Conservation (phyloP, 2,329 filamentous ascomycete species). For the Cercospora sp. region DNA sequence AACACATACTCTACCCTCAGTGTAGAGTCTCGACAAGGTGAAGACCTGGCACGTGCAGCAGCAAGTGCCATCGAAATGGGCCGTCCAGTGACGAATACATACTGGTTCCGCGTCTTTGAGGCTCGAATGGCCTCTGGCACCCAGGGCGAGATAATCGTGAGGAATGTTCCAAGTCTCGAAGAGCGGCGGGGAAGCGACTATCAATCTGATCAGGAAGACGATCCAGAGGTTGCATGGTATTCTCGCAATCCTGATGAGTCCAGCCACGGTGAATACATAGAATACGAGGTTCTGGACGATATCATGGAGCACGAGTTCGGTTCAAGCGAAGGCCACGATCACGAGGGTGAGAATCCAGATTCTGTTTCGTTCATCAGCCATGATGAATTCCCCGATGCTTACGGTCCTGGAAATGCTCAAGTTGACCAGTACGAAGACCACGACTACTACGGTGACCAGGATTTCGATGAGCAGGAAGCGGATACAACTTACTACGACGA, state of each 20-base stretch:
- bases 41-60: neutral
- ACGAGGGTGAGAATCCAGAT: neutral
- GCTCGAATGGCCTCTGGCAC: neutral
- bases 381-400: neutral
- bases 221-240: neutral
- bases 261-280: neutral
- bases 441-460: neutral
- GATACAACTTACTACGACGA: neutral
- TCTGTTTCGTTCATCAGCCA: neutral
- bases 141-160: neutral
- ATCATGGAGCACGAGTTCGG: neutral
- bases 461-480: neutral
- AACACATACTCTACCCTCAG: neutral
- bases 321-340: neutral
- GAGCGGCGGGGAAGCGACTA: neutral
- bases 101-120: neutral
- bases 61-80: neutral
- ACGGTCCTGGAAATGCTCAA: neutral
- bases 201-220: neutral
- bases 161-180: neutral
- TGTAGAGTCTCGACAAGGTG: neutral
- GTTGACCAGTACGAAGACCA: neutral
- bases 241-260: neutral
- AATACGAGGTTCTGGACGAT: neutral
- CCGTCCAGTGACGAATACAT: neutral